Evolutionary conservation across 495 filamentous ascomycete species (phyloP), one percentile per base, ranked within the genome.

Genomic region (Penicillium taxi): DNA sequence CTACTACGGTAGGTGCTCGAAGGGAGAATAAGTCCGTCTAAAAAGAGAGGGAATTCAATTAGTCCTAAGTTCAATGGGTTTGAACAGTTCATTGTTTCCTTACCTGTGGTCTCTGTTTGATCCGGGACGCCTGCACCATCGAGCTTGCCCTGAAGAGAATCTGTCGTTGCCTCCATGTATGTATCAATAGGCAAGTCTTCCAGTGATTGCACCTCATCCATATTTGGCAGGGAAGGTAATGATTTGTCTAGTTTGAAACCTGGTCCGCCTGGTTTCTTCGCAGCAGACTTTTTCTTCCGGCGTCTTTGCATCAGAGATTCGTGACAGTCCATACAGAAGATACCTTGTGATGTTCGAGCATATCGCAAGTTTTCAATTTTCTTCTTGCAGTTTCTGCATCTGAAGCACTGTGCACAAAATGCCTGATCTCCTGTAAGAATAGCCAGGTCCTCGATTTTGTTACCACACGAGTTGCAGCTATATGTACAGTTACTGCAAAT

Each of bases 401-500:
- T 77, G 63, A 99, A 99, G 64, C 93, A 99, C 21, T 82, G 88
- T 15, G 89, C 86, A 61, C 93, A 99, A 52, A 94, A 99, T n/a
- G 93, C 93, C 58, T 99, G 88, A 53, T 99, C 93, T 35, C 93
- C 93, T 0, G 93, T 99, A 27, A 99, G 71, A 56, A 99, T 99
- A 25, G 93, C 93, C 45, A 96, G 69, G 57, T 99, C 93, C 56
- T 99, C 93, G 40, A 99, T 99, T 70, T 99, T 99, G 58, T 94
- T 88, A 20, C 79, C 78, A 59, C 93, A 99, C 27, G 88, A 89
- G 59, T 84, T 95, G 67, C 93, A 99, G 69, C 88, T 96, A 63
- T 99, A 99, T 26, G 93, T 99, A 69, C 93, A 99, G 55, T 94
- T 93, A 65, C 94, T 96, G 70, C 93, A 99, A 44, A 99, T 96